These are phyloP conservation scores for Begonia fuchsioides DNA, from an alignment of 306 rosid species.

Conservation along the genomic window DNA sequence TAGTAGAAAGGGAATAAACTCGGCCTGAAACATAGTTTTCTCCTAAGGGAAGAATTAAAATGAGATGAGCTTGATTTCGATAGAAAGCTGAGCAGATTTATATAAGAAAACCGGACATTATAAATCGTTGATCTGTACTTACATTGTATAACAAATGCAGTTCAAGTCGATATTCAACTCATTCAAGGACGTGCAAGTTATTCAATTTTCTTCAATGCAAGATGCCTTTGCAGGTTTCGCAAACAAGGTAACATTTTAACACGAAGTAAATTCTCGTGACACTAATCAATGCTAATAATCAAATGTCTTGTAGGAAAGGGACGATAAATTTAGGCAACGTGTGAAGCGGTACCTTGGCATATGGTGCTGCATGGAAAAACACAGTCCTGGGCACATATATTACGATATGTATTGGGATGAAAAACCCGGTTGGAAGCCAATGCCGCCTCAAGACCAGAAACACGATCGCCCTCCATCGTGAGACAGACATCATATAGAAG, in stretches of 20 bases:
- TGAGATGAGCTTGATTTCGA: too few relatives aligned
- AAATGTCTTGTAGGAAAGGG: conserved; percentile 30
- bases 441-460: conserved; percentile 63
- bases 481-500: too few relatives aligned
- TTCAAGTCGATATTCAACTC: conserved; percentile 48
- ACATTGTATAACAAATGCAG: conserved; percentile 27
- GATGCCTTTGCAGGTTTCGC: conserved; percentile 60
- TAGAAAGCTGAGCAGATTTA: too few relatives aligned
- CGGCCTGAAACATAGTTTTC: too few relatives aligned
- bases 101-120: too few relatives aligned
- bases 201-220: conserved; percentile 86
- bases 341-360: conserved; percentile 70
- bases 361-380: conserved; percentile 80
- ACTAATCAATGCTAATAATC: too few relatives aligned
- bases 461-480: conserved; percentile 72
- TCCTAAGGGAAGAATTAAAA: too few relatives aligned
- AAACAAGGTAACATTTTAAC: conserved; percentile 41
- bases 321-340: conserved; percentile 60
- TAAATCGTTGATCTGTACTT: too few relatives aligned
- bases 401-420: conserved; percentile 98
- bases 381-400: conserved; percentile 75
- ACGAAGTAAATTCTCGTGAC: too few relatives aligned
- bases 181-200: conserved; percentile 73
- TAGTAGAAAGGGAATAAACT: too few relatives aligned
- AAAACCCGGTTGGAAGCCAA: conserved; percentile 83